phyloP scores from a whole-genome alignment of 305 asterid genomes.

The Striga hermonthica region DNA sequence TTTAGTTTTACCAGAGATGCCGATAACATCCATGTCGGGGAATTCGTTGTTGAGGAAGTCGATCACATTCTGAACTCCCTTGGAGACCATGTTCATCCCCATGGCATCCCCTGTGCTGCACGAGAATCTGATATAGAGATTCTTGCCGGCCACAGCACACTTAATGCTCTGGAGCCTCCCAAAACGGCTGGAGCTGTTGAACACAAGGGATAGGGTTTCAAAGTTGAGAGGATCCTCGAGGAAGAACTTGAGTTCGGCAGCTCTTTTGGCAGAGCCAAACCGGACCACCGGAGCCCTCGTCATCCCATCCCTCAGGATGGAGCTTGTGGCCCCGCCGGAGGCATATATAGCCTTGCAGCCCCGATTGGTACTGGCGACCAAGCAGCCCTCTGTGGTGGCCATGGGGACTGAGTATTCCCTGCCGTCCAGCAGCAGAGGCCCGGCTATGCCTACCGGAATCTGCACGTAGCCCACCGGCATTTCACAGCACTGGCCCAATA shows the following conservation, averaged over 20 bases:
- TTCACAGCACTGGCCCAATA: constrained; percentile 43
- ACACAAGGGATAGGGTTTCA: constrained; percentile 32
- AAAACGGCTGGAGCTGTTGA: constrained; percentile 42
- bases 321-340: constrained; percentile 37
- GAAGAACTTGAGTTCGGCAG: constrained; percentile 35
- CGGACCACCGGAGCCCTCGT: constrained; percentile 44
- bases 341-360: constrained; percentile 42
- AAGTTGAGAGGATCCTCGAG: constrained; percentile 40
- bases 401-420: constrained; percentile 35
- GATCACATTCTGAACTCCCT: too few relatives aligned
- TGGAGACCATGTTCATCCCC: constrained; percentile 18
- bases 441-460: constrained; percentile 43
- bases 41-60: too few relatives aligned
- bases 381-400: constrained; percentile 46
- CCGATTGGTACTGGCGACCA: constrained; percentile 44
- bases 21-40: constrained; percentile 35
- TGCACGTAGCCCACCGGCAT: constrained; percentile 45
- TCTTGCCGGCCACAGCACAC: constrained; percentile 39
- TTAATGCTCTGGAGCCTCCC: constrained; percentile 37
- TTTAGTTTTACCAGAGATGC: constrained; percentile 29
- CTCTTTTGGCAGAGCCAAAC: constrained; percentile 36
- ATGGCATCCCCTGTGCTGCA: constrained; percentile 43
- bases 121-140: constrained; percentile 37
- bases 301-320: constrained; percentile 34
- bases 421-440: constrained; percentile 36